Evolutionary conservation across 1,139 yeast species (phyloP).

Genomic region (Schwanniomyces etchellsii): DNA sequence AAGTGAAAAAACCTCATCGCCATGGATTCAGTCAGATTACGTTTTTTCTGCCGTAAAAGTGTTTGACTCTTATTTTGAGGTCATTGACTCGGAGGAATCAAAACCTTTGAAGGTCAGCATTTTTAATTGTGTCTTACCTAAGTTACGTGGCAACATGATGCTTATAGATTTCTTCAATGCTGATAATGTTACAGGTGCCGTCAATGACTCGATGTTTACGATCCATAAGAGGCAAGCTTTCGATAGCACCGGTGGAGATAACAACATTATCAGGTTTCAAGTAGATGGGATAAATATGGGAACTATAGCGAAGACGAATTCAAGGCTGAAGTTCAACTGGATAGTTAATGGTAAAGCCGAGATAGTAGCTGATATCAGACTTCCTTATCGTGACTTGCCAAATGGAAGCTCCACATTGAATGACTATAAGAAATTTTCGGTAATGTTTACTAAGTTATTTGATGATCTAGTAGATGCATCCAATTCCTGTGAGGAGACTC

Average conservation of each 20-base stretch:
- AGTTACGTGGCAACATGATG: constrained; percentile 51
- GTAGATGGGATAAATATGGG: constrained; percentile 60
- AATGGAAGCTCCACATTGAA: constrained; percentile 11
- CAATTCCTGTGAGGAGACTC: constrained; percentile 3
- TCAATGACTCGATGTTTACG: constrained; percentile 69
- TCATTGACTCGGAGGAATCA: constrained; percentile 23
- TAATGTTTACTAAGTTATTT: constrained; percentile 21
- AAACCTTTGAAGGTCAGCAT: constrained; percentile 48
- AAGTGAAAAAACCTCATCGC: not conserved
- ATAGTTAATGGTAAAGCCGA: constrained; percentile 65
- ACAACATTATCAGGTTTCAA: constrained; percentile 53
- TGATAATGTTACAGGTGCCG: constrained; percentile 63
- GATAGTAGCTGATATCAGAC: constrained; percentile 61
- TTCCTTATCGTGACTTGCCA: constrained; percentile 37
- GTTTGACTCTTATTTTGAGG: constrained; percentile 49
- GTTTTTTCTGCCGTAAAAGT: constrained; percentile 47
- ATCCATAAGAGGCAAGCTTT: constrained; percentile 51
- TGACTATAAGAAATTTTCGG: constrained; percentile 22
- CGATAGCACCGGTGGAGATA: constrained; percentile 25
- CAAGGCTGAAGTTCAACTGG: constrained; percentile 59
- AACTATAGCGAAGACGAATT: constrained; percentile 28
- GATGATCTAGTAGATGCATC: constrained; percentile 19
- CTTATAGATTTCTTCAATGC: constrained; percentile 66
- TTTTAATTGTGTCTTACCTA: constrained; percentile 62
- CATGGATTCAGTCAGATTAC: constrained; percentile 19